Evolutionary conservation across 441 rosid genomes (phyloP).

Genomic region (Isatis lusitanica): DNA sequence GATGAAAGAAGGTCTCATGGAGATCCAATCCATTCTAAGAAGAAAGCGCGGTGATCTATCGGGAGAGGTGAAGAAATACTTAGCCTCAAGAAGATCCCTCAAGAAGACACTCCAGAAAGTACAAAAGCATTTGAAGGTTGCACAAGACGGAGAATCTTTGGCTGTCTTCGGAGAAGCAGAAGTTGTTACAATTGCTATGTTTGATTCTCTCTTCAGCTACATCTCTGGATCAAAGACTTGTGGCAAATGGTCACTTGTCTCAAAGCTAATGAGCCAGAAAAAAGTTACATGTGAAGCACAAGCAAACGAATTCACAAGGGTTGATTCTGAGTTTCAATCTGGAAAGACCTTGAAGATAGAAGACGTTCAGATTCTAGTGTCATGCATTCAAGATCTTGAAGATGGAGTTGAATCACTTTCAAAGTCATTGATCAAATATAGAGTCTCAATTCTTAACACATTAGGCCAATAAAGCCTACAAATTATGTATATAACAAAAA

Average conservation of each 20-base stretch:
- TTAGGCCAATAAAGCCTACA: background rate
- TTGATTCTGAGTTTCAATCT: background rate
- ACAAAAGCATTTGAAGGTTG: constrained; percentile 14
- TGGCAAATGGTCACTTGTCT: constrained; percentile 30
- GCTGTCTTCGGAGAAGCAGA: constrained; percentile 30
- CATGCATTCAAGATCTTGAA: constrained; percentile 36
- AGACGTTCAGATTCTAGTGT: constrained; percentile 19
- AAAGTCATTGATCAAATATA: constrained; percentile 35
- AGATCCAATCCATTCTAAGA: constrained; percentile 34
- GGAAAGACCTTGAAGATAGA: constrained; percentile 2
- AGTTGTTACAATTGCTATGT: constrained; percentile 25
- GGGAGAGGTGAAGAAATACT: constrained; percentile 23
- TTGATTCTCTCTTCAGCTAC: constrained; percentile 40
- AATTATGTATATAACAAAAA: background rate
- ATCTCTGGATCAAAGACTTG: constrained; percentile 25
- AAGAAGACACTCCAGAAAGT: constrained; percentile 28
- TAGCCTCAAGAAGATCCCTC: constrained; percentile 26
- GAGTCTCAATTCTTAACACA: constrained; percentile 30
- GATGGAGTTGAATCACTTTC: constrained; percentile 29
- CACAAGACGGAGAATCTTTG: background rate
- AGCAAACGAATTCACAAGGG: constrained; percentile 8
- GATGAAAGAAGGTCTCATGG: constrained; percentile 35
- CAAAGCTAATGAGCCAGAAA: constrained; percentile 35
- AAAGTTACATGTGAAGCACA: constrained; percentile 24
- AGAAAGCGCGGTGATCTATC: constrained; percentile 36